Evolutionary conservation across 1,284 basidiomycete genomes (phyloP), one percentile per base, ranked within the genome.

Genomic region (Lentinula novae-zelandiae): DNA sequence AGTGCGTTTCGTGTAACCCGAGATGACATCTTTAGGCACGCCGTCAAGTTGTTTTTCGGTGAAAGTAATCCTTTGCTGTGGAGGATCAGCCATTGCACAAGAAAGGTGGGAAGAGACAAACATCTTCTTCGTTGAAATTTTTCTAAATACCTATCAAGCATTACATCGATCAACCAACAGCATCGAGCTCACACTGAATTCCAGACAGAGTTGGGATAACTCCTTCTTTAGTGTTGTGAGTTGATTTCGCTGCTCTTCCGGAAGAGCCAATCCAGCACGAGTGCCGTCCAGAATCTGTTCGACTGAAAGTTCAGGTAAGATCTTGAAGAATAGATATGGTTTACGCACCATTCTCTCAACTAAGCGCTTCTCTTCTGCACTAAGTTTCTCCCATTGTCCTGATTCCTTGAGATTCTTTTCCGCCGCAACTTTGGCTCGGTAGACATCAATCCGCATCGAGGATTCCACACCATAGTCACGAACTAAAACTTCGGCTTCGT

Each of bases 41-140:
- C 92, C 92, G 61, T 87, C 83, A 42, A 94, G 82, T 68, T 93
- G 88, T 66, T 90, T 82, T 36, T 73, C 75, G 0, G 86, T 90
- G 67, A 92, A 90, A 5, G 77, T 75, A 40, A 92, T 77, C 31
- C 76, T 73, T 10, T 81, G 85, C 88, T 92, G 64, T n/a, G 3
- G 33, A 54, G 38, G 13, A 46, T 61, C 9, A 56, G 58, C 17
- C 63, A 60, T 53, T 44, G 57, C 50, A 62, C n/a, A 17, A 49
- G 20, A 8, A 5, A 1, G 13, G 34, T 8, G 50, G 2, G 17
- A 22, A 50, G 20, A 17, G 8, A 44, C 75, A 53, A 66, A 90
- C 90, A 58, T 87, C 87, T 69, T 94, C 92, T 71, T 94, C 90
- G 67, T 93, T 93, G 73, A 87, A 91, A 74, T 92, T 92, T 87